These are phyloP conservation scores for Colletotrichum orbiculare DNA, from an alignment of 2,329 filamentous ascomycete species.

Conservation along the genomic window DNA sequence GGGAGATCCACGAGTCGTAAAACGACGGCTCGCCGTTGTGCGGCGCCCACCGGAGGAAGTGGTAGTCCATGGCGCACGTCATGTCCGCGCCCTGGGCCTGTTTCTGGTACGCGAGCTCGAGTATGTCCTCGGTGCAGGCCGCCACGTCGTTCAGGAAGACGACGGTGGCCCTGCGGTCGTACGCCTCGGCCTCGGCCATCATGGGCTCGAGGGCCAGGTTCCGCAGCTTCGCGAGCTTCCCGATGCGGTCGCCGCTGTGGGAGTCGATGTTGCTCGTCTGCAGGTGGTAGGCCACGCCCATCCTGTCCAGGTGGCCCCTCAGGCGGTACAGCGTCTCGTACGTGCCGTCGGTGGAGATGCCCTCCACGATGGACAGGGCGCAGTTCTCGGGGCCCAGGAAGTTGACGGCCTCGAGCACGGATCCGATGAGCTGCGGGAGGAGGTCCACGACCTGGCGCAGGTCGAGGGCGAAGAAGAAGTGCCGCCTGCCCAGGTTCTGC, in stretches of 20 bases:
- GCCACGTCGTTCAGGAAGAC: constrained; percentile 67
- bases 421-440: constrained; percentile 62
- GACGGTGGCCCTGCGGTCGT: constrained; percentile 50
- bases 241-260: constrained; percentile 55
- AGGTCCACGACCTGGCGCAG: constrained; percentile 56
- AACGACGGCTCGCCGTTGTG: constrained; percentile 57
- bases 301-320: constrained; percentile 50
- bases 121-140: constrained; percentile 64
- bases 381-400: constrained; percentile 63
- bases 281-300: constrained; percentile 56
- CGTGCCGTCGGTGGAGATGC: constrained; percentile 66
- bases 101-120: constrained; percentile 59
- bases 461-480: constrained; percentile 66
- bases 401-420: constrained; percentile 59
- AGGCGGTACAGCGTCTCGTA: constrained; percentile 59
- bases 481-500: constrained; percentile 23
- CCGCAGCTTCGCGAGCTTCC: constrained; percentile 60
- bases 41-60: constrained; percentile 44
- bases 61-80: constrained; percentile 71
- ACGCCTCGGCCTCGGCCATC: constrained; percentile 41
- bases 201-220: constrained; percentile 64
- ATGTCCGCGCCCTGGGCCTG: constrained; percentile 61
- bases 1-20: constrained; percentile 66
- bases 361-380: constrained; percentile 66
- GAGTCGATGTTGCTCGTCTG: constrained; percentile 57